Evolutionary conservation across 2,329 filamentous ascomycete species (phyloP), one percentile per base, ranked within the genome.

Genomic region (Ophiosphaerella narmari): DNA sequence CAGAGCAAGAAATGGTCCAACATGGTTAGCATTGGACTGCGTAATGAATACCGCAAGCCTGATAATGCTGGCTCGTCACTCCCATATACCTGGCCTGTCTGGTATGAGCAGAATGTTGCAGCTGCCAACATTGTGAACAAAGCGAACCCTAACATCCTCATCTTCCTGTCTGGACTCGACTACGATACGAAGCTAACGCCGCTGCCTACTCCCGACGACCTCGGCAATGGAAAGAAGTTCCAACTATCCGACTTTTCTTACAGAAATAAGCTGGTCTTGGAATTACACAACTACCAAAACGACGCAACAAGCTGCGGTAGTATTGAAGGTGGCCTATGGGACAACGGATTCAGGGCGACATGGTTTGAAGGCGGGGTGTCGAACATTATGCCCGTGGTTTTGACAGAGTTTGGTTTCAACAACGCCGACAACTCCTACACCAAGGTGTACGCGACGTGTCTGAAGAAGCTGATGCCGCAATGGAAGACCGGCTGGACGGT

Each of bases 221-320:
- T 85, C 5, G 74, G 76, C 7, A 79, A 80, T 0, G 75, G 79
- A 13, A 78, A 69, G 12, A 75, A 72, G 13, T 85, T 83, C 60
- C 69, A 60, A 44, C 64, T 73, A 3, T 60, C 60, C 12, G 78
- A 81, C 59, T 85, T 84, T 57, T 54, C 70, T 1, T 82, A 79
- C 63, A 69, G 70, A 1, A 68, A 83, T 60, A 85, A 85, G 70
- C 73, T 85, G 0, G 82, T 83, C 7, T 75, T 85, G 2, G 83
- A 86, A 66, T 73, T 86, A 8, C 83, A 86, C 75, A 85, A 83
- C 70, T 86, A 86, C 66, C 74, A 82, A 52, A 82, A 77, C 56
- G 62, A 66, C n/a, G 77, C 78, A 3, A 74, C 66, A 0, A 77
- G 73, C 59, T 86, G 83, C 65, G 63, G 65, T 7, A 71, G 70